A percentile compares a stretch with the other conserved stretches of the same genome.
phyloP scores from a whole-genome alignment of 2,329 filamentous ascomycete genomes.

The Diaporthe eres region DNA sequence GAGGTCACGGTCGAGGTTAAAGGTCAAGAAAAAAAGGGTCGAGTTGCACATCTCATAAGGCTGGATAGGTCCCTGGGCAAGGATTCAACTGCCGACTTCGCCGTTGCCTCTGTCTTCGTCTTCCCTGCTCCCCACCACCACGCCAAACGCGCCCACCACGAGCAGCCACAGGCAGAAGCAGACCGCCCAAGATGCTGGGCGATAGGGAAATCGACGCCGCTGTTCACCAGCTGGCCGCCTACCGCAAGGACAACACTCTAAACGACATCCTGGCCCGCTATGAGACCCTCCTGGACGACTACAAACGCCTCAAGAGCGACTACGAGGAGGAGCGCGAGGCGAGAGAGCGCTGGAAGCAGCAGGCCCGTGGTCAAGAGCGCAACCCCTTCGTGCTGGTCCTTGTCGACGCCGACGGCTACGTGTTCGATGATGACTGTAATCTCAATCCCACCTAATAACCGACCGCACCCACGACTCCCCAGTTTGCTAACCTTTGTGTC shows the following conservation, averaged over 20 bases:
- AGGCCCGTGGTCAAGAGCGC: conserved; percentile 62
- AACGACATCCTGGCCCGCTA: conserved; percentile 46
- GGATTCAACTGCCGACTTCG: conserved; percentile 20
- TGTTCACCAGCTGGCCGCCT: conserved; percentile 50
- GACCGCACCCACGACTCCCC: neutral
- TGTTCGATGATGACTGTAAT: conserved; percentile 62
- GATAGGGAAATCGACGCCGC: conserved; percentile 49
- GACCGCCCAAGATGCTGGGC: conserved; percentile 44
- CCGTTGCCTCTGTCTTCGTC: neutral
- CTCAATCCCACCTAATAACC: neutral
- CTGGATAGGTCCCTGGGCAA: conserved; percentile 33
- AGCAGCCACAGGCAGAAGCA: neutral
- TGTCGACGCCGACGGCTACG: conserved; percentile 73
- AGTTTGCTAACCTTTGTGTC: neutral
- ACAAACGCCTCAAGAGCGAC: conserved; percentile 68
- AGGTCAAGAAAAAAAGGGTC: neutral
- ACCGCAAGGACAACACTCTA: conserved; percentile 48
- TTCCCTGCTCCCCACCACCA: neutral
- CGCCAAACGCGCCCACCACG: neutral
- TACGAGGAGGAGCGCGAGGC: conserved; percentile 69
- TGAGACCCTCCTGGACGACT: conserved; percentile 63
- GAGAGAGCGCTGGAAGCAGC: conserved; percentile 68
- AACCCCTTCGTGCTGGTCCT: conserved; percentile 73
- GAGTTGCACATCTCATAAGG: conserved; percentile 4
- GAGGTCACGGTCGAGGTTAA: neutral